phyloP scores from a whole-genome alignment of 2,329 filamentous ascomycete species.

The Lasiodiplodia sp. region DNA sequence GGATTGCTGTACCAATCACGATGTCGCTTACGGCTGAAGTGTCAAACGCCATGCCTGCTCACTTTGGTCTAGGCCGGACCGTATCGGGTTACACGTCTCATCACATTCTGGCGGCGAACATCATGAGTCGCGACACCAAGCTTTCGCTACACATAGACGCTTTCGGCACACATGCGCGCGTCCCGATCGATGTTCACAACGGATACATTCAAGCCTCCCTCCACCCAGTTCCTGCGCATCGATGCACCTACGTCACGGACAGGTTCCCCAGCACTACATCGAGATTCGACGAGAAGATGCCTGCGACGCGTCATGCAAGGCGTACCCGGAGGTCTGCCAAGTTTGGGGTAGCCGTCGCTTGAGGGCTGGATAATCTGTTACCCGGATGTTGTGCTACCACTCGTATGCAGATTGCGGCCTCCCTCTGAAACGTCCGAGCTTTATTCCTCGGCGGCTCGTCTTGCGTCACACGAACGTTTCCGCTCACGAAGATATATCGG shows the following conservation, averaged over 20 bases:
- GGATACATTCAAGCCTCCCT: background rate
- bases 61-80: background rate
- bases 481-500: background rate
- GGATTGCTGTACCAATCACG: background rate
- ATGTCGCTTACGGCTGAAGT: background rate
- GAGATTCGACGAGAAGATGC: background rate
- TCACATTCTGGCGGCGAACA: slow-evolving; percentile 3
- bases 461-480: background rate
- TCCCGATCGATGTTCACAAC: background rate
- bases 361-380: background rate
- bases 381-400: background rate
- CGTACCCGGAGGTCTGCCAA: background rate
- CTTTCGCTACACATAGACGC: slow-evolving; percentile 1
- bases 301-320: background rate
- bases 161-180: slow-evolving; percentile 7
- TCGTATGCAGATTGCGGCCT: background rate
- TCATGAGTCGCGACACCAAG: slow-evolving; percentile 12
- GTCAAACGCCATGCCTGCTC: background rate
- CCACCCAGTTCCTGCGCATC: slow-evolving; percentile 8
- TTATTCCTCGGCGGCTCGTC: background rate
- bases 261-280: background rate
- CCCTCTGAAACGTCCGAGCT: background rate
- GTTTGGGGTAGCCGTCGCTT: background rate
- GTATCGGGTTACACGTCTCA: background rate
- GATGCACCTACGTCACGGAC: slow-evolving; percentile 5